Evolutionary conservation across 225 moss, liverwort and hornwort species (phyloP).

Genomic region (Lunularia cruciata): DNA sequence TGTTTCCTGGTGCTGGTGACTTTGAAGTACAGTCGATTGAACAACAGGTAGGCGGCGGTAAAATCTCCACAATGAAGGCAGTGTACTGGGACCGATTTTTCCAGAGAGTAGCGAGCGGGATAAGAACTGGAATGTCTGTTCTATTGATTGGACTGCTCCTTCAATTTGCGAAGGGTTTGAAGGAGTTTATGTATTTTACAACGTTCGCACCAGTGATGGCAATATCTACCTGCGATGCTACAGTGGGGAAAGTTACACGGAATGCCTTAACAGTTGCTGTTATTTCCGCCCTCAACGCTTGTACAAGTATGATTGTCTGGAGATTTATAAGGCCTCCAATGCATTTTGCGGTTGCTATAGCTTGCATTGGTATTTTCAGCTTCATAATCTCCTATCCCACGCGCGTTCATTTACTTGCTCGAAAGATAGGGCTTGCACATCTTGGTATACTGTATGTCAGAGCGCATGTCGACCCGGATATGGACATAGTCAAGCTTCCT

Average conservation of each 20-base stretch:
- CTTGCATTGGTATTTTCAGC: constrained; percentile 27
- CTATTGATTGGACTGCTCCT: constrained; percentile 21
- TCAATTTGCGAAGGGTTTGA: constrained; percentile 6
- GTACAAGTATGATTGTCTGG: constrained; percentile 16
- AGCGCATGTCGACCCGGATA: constrained; percentile 15
- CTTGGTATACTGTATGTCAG: constrained; percentile 15
- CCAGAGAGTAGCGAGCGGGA: constrained; percentile 15
- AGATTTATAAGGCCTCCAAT: constrained; percentile 23
- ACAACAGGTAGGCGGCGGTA: neutral
- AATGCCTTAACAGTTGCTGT: constrained; percentile 12
- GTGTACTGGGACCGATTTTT: constrained; percentile 22
- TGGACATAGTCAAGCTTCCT: constrained; percentile 14
- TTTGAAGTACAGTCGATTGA: no score
- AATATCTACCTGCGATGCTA: constrained; percentile 10
- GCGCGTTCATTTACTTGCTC: constrained; percentile 16
- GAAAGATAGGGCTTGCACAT: constrained; percentile 31
- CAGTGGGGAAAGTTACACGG: constrained; percentile 22
- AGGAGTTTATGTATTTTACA: neutral
- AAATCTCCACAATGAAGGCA: constrained; percentile 14
- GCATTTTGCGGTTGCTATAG: neutral
- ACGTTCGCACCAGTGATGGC: constrained; percentile 26
- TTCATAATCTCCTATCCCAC: constrained; percentile 18
- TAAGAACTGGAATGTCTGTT: constrained; percentile 19
- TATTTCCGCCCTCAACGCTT: neutral
- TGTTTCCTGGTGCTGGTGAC: no score